A percentile compares a stretch with the other conserved stretches of the same genome.
Conservation (phyloP, 2,329 filamentous ascomycete genomes). For the Phialemoniopsis sp. region DNA sequence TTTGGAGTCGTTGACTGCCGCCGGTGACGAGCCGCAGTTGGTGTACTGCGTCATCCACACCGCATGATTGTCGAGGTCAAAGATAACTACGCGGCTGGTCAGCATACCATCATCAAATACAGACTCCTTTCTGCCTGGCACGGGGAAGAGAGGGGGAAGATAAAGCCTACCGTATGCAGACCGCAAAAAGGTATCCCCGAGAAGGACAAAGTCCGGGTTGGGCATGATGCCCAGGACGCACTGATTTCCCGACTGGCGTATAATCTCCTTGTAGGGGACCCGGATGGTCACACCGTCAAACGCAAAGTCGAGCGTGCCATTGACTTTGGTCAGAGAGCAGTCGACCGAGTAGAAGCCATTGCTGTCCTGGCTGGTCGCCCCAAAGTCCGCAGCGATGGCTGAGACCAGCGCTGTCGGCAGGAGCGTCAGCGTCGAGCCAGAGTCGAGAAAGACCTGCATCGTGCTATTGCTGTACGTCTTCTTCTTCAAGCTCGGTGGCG, state of each 20-base stretch:
- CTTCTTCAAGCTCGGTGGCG: slow-evolving; percentile 23
- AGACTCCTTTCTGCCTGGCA: not conserved
- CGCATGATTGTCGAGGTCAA: slow-evolving; percentile 43
- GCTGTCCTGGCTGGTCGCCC: slow-evolving; percentile 27
- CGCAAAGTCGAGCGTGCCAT: slow-evolving; percentile 42
- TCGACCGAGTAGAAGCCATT: slow-evolving; percentile 42
- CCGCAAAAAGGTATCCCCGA: slow-evolving; percentile 56
- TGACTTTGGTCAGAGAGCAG: slow-evolving; percentile 33
- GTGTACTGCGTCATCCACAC: slow-evolving; percentile 46
- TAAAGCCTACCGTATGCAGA: slow-evolving; percentile 46
- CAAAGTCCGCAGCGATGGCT: slow-evolving; percentile 45
- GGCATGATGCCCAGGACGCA: slow-evolving; percentile 48
- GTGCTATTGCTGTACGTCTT: slow-evolving; percentile 29
- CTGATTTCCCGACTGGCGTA: slow-evolving; percentile 27
- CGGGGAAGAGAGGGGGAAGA: not conserved
- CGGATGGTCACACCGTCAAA: slow-evolving; percentile 43
- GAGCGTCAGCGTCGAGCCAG: slow-evolving; percentile 64
- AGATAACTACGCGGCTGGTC: slow-evolving; percentile 29
- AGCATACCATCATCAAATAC: slow-evolving; percentile 1
- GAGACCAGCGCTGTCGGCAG: slow-evolving; percentile 53
- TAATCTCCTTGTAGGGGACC: slow-evolving; percentile 46
- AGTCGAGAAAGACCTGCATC: slow-evolving; percentile 64
- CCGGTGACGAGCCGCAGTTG: slow-evolving; percentile 44
- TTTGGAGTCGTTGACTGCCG: slow-evolving; percentile 26
- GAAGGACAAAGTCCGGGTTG: slow-evolving; percentile 41